Conservation (phyloP, 1,284 basidiomycete species). For the Tilletiaria anomala region DNA sequence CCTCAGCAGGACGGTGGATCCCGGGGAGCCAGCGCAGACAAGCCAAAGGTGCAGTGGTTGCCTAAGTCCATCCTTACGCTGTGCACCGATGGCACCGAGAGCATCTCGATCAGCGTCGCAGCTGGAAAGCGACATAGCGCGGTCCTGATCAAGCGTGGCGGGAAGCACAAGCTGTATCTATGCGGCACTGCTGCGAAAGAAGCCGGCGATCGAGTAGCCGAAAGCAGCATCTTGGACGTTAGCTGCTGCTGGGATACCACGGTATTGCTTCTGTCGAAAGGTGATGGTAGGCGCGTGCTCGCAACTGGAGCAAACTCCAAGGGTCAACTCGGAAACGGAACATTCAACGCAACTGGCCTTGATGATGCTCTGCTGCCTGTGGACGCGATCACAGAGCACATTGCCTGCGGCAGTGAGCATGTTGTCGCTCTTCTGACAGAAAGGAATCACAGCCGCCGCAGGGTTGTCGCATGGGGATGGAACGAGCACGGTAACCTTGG, state of each 20-base stretch:
- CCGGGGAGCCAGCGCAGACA: too few species aligned
- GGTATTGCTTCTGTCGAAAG: neutral
- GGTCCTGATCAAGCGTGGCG: neutral
- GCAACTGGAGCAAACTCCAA: neutral
- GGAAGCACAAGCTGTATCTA: too few species aligned
- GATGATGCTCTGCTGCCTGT: neutral
- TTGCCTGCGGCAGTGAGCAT: neutral
- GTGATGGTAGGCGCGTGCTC: neutral
- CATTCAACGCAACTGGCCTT: neutral
- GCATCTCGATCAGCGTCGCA: neutral
- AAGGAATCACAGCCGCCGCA: neutral
- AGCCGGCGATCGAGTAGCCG: too few species aligned
- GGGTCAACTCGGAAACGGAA: neutral
- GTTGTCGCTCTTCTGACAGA: neutral
- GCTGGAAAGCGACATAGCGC: neutral
- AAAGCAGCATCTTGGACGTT: too few species aligned
- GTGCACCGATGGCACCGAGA: neutral
- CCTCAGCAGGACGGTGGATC: neutral
- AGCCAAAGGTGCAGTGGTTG: too few species aligned
- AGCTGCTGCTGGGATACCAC: too few species aligned
- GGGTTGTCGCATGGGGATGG: neutral
- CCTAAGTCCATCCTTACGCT: neutral
- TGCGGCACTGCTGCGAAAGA: too few species aligned
- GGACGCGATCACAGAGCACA: neutral
- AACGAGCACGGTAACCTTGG: slow-evolving; percentile 1